These are phyloP conservation scores for Aspergillus glaucus DNA, from an alignment of 2,329 filamentous ascomycete species.

Conservation along the genomic window DNA sequence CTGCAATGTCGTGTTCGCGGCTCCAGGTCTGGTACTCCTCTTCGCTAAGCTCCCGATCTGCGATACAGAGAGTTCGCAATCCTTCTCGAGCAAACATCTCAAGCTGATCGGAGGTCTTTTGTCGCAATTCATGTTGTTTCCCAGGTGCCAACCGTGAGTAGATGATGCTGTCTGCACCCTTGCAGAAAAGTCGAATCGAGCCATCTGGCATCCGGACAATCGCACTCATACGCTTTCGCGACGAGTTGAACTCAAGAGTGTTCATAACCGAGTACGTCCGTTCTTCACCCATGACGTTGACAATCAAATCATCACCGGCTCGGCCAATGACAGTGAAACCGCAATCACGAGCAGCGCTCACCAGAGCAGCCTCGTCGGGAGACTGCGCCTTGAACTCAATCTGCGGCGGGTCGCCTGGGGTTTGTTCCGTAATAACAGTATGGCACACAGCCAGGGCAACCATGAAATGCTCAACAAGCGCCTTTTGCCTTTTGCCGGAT, in stretches of 20 bases:
- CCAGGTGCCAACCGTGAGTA: slow-evolving; percentile 83
- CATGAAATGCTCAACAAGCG: slow-evolving; percentile 86
- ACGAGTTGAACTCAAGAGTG: slow-evolving; percentile 95
- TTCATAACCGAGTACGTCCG: slow-evolving; percentile 82
- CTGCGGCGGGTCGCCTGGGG: slow-evolving; percentile 80
- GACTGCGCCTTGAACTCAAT: slow-evolving; percentile 97
- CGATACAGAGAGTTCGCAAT: slow-evolving; percentile 88
- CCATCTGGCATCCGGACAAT: slow-evolving; percentile 93
- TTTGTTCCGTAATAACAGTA: slow-evolving; percentile 85
- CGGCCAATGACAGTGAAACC: slow-evolving; percentile 87
- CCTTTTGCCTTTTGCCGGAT: slow-evolving; percentile 67
- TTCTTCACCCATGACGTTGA: slow-evolving; percentile 84
- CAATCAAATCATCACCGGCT: slow-evolving; percentile 69
- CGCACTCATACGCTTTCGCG: slow-evolving; percentile 93
- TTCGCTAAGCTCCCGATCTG: slow-evolving; percentile 71
- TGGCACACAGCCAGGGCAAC: slow-evolving; percentile 91
- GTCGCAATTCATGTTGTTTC: slow-evolving; percentile 77
- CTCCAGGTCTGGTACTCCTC: slow-evolving; percentile 81
- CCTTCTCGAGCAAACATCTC: slow-evolving; percentile 97
- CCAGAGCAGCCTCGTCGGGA: slow-evolving; percentile 89
- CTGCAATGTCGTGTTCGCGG: slow-evolving; percentile 78
- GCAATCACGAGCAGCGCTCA: slow-evolving; percentile 88
- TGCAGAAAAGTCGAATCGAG: slow-evolving; percentile 86
- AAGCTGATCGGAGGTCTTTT: slow-evolving; percentile 81
- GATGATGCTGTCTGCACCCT: slow-evolving; percentile 95